Evolutionary conservation across 2,329 filamentous ascomycete species (phyloP), one percentile per base, ranked within the genome.

Genomic region (Talaromyces sp.): DNA sequence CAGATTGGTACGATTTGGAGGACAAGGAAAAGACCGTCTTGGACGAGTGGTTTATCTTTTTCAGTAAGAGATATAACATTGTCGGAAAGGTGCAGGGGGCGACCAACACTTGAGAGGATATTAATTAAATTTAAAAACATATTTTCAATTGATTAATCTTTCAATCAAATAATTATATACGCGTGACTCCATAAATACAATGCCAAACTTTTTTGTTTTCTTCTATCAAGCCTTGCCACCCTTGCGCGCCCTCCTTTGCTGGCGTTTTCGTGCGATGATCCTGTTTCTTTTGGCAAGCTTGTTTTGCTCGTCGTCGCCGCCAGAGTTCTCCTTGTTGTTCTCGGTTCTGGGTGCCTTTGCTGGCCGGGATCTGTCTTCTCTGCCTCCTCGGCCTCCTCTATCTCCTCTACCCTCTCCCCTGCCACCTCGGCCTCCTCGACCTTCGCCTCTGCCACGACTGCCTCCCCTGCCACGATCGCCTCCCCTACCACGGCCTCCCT

Each of bases 51-150:
- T 86, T 89, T 65, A 96, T 90, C 1, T 99, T 96, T 78, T 99
- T 99, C 78, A 91, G 89, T 67, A 99, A 98, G 81, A 84, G 95
- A 62, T 99, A 99, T 80, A 98, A 96, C 70, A 85, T 98, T 58
- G 77, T 80, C 47, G 78, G 78, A 51, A 79, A 78, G 69, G 77
- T 80, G 9, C 67, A 75, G 65, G 49, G 49, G 5, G 49, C 49
- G 25, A 28, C 49, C 25, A 53, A 53, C 28, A 30, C 49, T 53
- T 53, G 27, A 53, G 9, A 28, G 2, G 3, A 28, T 30, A 30
- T 17, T 2, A 6, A 28, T 22, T 51, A 28, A 19, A 53, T 9
- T 10, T 53, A 53, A 52, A 30, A 30, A 28, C 15, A 52, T 28
- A 52, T 1, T 39, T 17, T 39, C 1, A 3, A 39, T 47, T 11